phyloP scores from a whole-genome alignment of 305 asterid species.

The Fraxinus xanthoxyloides region DNA sequence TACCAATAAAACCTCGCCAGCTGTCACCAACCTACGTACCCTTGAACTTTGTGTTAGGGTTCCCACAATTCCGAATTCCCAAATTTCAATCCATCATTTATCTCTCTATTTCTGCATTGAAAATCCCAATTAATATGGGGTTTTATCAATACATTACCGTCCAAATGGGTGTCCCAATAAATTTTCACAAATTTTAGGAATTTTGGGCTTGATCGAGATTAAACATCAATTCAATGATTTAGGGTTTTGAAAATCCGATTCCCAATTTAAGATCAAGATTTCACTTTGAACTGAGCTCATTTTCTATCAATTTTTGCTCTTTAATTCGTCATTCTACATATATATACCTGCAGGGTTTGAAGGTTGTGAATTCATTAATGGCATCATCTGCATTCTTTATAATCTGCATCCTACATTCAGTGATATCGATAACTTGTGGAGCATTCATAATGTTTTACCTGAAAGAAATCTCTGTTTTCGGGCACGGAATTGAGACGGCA shows the following conservation, averaged over 20 bases:
- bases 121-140: slow-evolving; percentile 30
- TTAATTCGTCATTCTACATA: not conserved
- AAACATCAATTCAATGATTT: slow-evolving; percentile 16
- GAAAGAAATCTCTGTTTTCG: slow-evolving; percentile 46
- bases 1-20: slow-evolving; percentile 36
- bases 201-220: not conserved
- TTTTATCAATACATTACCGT: not conserved
- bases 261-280: slow-evolving; percentile 25
- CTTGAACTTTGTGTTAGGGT: not conserved
- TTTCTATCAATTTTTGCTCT: not conserved
- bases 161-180: slow-evolving; percentile 1
- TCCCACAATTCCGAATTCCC: slow-evolving; percentile 24
- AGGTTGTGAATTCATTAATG: slow-evolving; percentile 24
- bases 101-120: slow-evolving; percentile 18
- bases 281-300: not conserved
- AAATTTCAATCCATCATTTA: not conserved
- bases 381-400: slow-evolving; percentile 27
- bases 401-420: slow-evolving; percentile 46
- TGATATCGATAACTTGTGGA: slow-evolving; percentile 43
- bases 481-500: slow-evolving; percentile 58
- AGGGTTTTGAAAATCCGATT: slow-evolving; percentile 5
- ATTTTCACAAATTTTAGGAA: not conserved
- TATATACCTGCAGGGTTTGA: not conserved
- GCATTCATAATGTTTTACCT: slow-evolving; percentile 58
- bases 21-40: slow-evolving; percentile 23